Conservation (phyloP, 352 stramenopile genomes). For the Globisporangium ultimum region DNA sequence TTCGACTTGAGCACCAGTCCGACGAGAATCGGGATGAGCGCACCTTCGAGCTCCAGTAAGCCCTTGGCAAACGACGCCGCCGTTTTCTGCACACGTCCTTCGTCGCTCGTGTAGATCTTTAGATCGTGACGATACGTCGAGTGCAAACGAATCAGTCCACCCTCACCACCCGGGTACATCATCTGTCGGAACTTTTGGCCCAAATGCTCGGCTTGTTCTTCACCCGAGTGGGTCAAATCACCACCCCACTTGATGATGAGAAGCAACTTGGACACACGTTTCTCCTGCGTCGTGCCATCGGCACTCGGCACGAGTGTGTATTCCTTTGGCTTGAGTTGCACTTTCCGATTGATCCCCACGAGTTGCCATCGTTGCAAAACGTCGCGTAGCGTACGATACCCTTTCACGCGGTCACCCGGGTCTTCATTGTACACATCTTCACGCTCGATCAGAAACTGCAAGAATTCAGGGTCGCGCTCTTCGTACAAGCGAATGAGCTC, state of each 20-base stretch:
- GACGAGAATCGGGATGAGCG: constrained; percentile 99
- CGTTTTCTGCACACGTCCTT: constrained; percentile 99
- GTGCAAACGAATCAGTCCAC: constrained; percentile 97
- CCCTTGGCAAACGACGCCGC: constrained; percentile 99
- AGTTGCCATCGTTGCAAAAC: constrained; percentile 97
- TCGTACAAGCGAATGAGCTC: constrained; percentile 71
- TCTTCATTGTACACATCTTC: constrained; percentile 59
- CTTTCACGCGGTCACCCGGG: constrained; percentile 71
- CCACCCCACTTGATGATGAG: constrained; percentile 99
- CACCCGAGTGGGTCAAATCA: constrained; percentile 96
- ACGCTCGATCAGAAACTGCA: constrained; percentile 63
- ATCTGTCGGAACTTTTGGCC: constrained; percentile 88
- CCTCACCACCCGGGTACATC: constrained; percentile 91
- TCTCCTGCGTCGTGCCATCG: constrained; percentile 8
- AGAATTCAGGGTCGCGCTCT: constrained; percentile 47
- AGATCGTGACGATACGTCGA: constrained; percentile 99
- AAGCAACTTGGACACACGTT: constrained; percentile 86
- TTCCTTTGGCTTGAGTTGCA: constrained; percentile 91
- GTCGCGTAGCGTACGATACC: constrained; percentile 88
- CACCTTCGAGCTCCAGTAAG: constrained; percentile 97
- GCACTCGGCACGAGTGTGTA: constrained; percentile 25
- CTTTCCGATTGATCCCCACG: constrained; percentile 97
- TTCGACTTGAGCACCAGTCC: constrained; percentile 90
- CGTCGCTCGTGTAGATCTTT: constrained; percentile 99
- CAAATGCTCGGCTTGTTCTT: constrained; percentile 95